Base-by-base conservation (phyloP, 2,329 filamentous ascomycete species). In the Lachnellula suecica region DNA sequence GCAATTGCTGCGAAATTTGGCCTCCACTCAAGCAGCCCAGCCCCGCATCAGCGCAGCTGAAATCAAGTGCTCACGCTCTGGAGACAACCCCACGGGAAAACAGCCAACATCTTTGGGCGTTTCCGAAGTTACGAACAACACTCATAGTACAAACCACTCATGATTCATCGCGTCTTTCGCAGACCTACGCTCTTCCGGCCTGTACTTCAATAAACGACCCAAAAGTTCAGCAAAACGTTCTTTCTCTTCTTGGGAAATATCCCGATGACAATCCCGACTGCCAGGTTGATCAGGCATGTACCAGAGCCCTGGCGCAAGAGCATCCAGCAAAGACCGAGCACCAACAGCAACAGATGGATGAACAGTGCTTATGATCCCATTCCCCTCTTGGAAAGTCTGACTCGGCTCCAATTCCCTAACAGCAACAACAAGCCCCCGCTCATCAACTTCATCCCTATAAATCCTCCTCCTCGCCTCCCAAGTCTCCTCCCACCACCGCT, bases 401-500 rank as follows among this genome's bases (percentile, higher is more conserved):
- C 27, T 17, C 46, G 41, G 41, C 31, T 46, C 29, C 9, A 19
- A 22, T 22, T 23, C 35, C 19, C 29, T 43, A 31, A 27, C 20
- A 45, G 17, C 51, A 45, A 45, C 35, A 22, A 22, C 41, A 51
- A 38, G 31, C 1, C 48, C 44, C 24, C 43, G 19, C n/a, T 44
- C 44, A 15, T 50, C 44, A 4, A 38, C 35, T 15, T 53, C 49
- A 23, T 47, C 37, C n/a, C 53, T 41, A 17, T 37, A 55, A 8
- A 52, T 34, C 22, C 34, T 34, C 19, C 35, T 42, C 29, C 52
- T 43, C 41, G 44, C 44, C 31, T 51, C 44, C 57, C 56, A 58
- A 9, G 49, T 35, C 35, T 11, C 17, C 15, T 47, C 48, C 56
- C 54, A 59, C 54, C 54, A 57, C 15, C 47, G 46, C 22, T 52